Evolutionary conservation across 2,329 filamentous ascomycete species (phyloP), one percentile per base, ranked within the genome.

Genomic region (Colletotrichum australisinense): DNA sequence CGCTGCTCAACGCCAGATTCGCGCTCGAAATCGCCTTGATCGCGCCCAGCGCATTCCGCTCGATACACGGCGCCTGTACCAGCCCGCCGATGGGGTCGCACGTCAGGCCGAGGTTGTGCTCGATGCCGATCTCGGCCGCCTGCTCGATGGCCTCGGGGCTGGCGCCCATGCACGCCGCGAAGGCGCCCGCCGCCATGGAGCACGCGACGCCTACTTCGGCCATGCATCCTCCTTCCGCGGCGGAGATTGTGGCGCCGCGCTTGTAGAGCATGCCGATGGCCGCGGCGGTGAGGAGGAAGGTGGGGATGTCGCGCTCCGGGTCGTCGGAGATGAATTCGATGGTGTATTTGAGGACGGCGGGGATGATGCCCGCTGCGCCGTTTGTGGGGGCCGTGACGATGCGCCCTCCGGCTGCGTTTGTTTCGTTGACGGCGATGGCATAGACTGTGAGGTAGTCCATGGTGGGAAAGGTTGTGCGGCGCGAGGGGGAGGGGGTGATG

Each of bases 231-330:
- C 86, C 86, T 74, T 88, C 86, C 2, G 86, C 86, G 0, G 86
- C 86, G 0, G 86, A 87, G 73, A 88, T 88, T 24, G 86, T 88
- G 0, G 86, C 86, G 4, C 86, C 86, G 22, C 86, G 85, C 80
- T 88, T 88, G 80, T 87, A 88, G 26, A 88, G 81, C 86, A 88
- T 88, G 58, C 86, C 86, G 26, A 88, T 86, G 6, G 86, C 86
- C 0, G 86, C 81, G 2, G 86, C 84, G 1, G 86, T 88, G 1
- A 88, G 80, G 0, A 88, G 78, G 77, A 88, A 88, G 0, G 86
- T 88, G 5, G 84, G 80, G 12, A 87, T 82, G 68, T 88, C 86
- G 57, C 86, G 85, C 71, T 88, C 86, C 1, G 83, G 79, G 52
- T 87, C 85, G 73, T 88, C 86, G 76, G 85, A 87, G 77, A 88